A percentile compares a stretch with the other conserved stretches of the same genome.
Evolutionary conservation across 306 rosid species (phyloP).

Genomic region (Rosa multiflora): DNA sequence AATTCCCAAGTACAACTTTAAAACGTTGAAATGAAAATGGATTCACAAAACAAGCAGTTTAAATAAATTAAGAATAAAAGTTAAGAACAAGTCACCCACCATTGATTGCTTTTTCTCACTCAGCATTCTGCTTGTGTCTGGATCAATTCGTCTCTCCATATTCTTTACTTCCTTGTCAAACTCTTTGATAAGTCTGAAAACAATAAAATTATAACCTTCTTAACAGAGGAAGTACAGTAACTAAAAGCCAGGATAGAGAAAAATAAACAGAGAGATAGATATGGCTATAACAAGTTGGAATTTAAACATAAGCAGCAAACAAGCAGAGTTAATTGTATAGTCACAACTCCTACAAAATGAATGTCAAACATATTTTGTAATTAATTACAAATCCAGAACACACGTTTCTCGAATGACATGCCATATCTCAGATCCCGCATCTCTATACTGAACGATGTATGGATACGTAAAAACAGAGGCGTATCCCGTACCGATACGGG

Average conservation of each 20-base stretch:
- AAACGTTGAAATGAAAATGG: neutral
- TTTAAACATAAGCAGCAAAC: neutral
- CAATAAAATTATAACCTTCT: neutral
- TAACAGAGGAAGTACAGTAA: neutral
- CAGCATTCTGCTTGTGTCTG: conserved; percentile 75
- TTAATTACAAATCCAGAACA: neutral
- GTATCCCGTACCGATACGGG: too few relatives aligned
- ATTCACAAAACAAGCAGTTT: conserved; percentile 6
- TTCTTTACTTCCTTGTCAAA: conserved; percentile 80
- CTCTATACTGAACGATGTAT: neutral
- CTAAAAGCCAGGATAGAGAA: too few relatives aligned
- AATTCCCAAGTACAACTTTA: conserved; percentile 24
- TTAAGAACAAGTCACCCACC: conserved; percentile 48
- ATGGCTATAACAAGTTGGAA: neutral
- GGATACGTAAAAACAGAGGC: too few relatives aligned
- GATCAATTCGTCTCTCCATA: conserved; percentile 59
- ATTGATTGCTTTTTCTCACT: conserved; percentile 89
- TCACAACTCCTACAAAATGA: neutral
- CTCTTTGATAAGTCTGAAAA: conserved; percentile 88
- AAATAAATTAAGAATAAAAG: neutral
- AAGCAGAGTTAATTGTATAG: neutral
- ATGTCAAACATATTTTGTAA: neutral
- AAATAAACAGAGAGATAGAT: neutral
- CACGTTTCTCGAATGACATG: neutral
- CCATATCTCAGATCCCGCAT: neutral